Evolutionary conservation across 257 asterid species (phyloP), one percentile per base, ranked within the genome.

Genomic region (Nicotiana otophora): DNA sequence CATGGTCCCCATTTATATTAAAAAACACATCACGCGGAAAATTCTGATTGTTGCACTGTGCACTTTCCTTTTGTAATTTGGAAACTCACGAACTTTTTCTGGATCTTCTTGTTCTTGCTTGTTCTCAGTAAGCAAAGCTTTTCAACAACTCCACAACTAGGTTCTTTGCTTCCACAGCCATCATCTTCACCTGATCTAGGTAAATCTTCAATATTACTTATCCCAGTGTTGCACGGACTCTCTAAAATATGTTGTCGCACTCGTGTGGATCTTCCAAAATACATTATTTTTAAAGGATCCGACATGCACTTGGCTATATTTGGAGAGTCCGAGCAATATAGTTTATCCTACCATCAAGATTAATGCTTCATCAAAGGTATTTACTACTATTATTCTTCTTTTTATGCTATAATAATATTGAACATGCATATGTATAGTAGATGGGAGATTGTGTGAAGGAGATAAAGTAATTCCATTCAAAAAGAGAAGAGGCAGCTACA

Each of bases 381-480:
- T 42, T 42, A 42, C 51, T 42, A 16, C 5, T 26, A 36, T 17
- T 28, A 0, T 15, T 53, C 11, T 60, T 72, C 31, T 61, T 36
- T 30, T 23, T 72, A 83, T 26, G 48, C 81, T 10, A 51, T 74
- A 1, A 10, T 5, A 34, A 10, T 5, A 34, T 63, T 69, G 69
- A 19, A 20, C 31, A 42, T 70, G 63, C 76, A 54, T 48, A 55
- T 83, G 76, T 61, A 82, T 79, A 70, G 64, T 28, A 31, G 63
- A 39, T 69, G 87, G 69, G 54, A 54, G 81, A 53, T 83, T 85
- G 87, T 31, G 63, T 72, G 89, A 84, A 62, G 94, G 82, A 81
- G 88, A 86, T 48, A 83, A 84, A 84, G 80, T 82, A 23, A 88
- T 90, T 69, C 94, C 97, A 8, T 77, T 87, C 74, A 93, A 93